Evolutionary conservation across 352 stramenopile genomes (phyloP), one percentile per base, ranked within the genome.

Genomic region (Phytophthora macrochlamydospora): DNA sequence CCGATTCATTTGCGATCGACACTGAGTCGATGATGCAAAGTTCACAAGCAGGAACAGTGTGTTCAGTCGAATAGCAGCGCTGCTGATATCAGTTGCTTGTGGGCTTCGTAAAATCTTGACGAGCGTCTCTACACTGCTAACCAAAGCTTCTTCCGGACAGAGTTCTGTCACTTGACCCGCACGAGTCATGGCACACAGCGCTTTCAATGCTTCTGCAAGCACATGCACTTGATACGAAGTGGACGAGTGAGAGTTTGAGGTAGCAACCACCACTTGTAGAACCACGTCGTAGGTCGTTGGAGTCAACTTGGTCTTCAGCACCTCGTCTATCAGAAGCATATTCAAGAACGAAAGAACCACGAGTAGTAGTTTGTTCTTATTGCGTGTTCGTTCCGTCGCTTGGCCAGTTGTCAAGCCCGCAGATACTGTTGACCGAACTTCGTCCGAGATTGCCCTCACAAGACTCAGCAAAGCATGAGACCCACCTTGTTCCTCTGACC

Each of bases 31-130:
- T 0, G 83, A 83, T 3, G 83, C 80, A 48, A 88, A 94, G 29
- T 87, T 91, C 2, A 94, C 83, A 7, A 92, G 65, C 59, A 94
- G 60, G 51, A 89, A 90, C 13, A 92, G 62, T 8, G 75, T 66
- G 30, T 90, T 81, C 11, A 91, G 49, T 2, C 80, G 80, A 30
- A 89, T 66, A 5, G 56, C 61, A 33, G 75, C 73, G 4, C 54
- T 76, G 11, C 45, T 28, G 31, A 59, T 42, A 28, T 32, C 62
- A 51, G 44, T 51, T 28, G 45, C 51, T 33, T 35, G 49, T 31
- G 56, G 58, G 32, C 44, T 49, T 2, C 63, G 61, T 11, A 91
- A 32, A 30, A 92, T 45, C 7, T 76, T 53, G 1, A 91, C 66
- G 31, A 94, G 70, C n/a, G 73, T 60, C 43, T 86, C 73, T 9